Evolutionary conservation across 768 basidiomycete species (phyloP).

Genomic region (Trametes coccinea): DNA sequence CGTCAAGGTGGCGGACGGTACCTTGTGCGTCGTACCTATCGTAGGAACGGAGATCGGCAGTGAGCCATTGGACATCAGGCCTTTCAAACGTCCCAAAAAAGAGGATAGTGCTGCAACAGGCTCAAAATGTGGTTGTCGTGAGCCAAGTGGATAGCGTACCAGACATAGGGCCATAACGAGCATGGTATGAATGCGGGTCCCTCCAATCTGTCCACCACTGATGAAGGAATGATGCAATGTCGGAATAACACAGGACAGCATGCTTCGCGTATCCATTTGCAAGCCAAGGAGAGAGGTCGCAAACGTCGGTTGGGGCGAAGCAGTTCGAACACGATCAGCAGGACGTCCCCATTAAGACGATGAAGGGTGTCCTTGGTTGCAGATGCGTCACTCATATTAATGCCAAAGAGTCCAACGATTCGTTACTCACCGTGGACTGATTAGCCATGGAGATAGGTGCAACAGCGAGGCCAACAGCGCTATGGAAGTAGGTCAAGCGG

Average conservation of each 20-base stretch:
- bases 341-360: too few relatives aligned
- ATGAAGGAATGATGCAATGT: not conserved
- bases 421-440: too few relatives aligned
- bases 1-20: not conserved
- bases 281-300: not conserved
- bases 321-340: too few relatives aligned
- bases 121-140: not conserved
- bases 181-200: not conserved
- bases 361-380: too few relatives aligned
- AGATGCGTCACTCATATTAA: too few relatives aligned
- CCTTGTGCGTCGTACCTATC: too few relatives aligned
- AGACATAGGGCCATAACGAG: not conserved
- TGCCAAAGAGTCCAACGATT: too few relatives aligned
- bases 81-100: not conserved
- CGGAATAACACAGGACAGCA: not conserved
- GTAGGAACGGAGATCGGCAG: not conserved
- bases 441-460: too few relatives aligned
- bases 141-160: not conserved
- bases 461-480: too few relatives aligned
- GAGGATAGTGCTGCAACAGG: not conserved
- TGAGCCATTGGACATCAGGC: not conserved
- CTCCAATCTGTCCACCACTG: not conserved
- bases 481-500: too few relatives aligned
- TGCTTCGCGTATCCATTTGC: not conserved
- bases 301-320: not conserved